Conservation (phyloP, 2,329 filamentous ascomycete genomes). For the Aspergillus cejpii region DNA sequence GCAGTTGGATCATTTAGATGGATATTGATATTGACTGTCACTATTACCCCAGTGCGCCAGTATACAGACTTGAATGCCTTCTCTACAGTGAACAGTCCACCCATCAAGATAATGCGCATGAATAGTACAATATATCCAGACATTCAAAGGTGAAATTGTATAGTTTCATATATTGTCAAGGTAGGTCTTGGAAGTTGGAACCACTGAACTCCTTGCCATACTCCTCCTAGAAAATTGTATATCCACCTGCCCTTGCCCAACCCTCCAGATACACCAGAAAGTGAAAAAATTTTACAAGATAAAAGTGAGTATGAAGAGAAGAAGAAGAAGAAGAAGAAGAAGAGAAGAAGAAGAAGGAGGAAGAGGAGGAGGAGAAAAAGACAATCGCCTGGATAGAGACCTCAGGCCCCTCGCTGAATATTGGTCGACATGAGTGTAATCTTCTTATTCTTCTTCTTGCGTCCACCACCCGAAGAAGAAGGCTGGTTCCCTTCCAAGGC, state of each 20-base stretch:
- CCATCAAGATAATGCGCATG: too few species aligned
- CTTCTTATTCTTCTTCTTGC: slow-evolving; percentile 62
- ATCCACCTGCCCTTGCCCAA: slow-evolving; percentile 2
- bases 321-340: neutral
- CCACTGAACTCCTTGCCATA: slow-evolving; percentile 9
- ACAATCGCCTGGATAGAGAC: too few species aligned
- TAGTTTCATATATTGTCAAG: slow-evolving; percentile 3
- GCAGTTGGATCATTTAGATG: too few species aligned
- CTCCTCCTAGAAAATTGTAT: slow-evolving; percentile 2
- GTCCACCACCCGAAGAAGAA: slow-evolving; percentile 31
- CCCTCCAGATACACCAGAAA: neutral
- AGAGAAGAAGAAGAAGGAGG: neutral
- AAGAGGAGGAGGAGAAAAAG: too few species aligned
- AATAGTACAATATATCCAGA: too few species aligned
- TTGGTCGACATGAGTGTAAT: slow-evolving; percentile 64
- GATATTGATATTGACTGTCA: too few species aligned
- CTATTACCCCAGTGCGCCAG: too few species aligned
- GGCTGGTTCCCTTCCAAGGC: slow-evolving; percentile 27
- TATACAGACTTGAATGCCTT: too few species aligned
- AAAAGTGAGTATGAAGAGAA: neutral
- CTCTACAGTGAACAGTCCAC: too few species aligned
- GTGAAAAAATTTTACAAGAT: neutral
- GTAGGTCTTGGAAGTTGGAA: slow-evolving; percentile 2
- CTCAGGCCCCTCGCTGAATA: slow-evolving; percentile 52
- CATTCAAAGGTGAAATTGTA: too few species aligned